These are phyloP conservation scores for Diplodia sapinea DNA, from an alignment of 2,329 filamentous ascomycete genomes.

Conservation along the genomic window DNA sequence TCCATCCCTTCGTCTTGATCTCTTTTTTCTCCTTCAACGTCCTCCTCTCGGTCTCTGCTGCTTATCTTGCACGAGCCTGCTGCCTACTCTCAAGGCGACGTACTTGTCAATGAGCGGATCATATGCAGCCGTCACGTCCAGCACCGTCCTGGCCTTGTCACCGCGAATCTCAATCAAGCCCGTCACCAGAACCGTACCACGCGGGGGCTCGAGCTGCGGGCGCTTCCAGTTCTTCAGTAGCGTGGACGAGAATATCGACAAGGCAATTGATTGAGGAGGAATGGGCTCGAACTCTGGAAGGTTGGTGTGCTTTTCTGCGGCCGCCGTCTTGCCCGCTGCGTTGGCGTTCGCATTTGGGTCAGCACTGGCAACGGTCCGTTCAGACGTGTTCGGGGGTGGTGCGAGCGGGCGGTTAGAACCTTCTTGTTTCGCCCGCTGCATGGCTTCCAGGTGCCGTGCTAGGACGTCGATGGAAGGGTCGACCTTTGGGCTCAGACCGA, in stretches of 20 bases:
- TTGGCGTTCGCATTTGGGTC: constrained; percentile 14
- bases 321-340: constrained; percentile 5
- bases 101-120: constrained; percentile 52
- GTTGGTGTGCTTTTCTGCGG: constrained; percentile 28
- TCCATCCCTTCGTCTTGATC: not conserved
- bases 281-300: constrained; percentile 29
- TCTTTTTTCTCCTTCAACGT: not conserved
- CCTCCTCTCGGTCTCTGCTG: constrained; percentile 24
- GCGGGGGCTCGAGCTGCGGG: constrained; percentile 47
- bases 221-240: constrained; percentile 36
- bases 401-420: constrained; percentile 22
- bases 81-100: constrained; percentile 36
- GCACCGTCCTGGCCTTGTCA: constrained; percentile 46
- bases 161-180: constrained; percentile 57
- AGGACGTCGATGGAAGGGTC: constrained; percentile 11
- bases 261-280: constrained; percentile 29
- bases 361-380: constrained; percentile 7
- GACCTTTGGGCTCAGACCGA: constrained; percentile 43
- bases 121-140: constrained; percentile 55
- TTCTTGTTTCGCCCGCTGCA: constrained; percentile 27
- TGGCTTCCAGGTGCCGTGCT: constrained; percentile 23
- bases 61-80: constrained; percentile 19
- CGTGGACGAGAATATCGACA: constrained; percentile 26
- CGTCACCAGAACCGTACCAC: constrained; percentile 53
- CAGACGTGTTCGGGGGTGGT: constrained; percentile 14